Evolutionary conservation across 1,284 basidiomycete genomes (phyloP).

Genomic region (Clitocybe nebularis): DNA sequence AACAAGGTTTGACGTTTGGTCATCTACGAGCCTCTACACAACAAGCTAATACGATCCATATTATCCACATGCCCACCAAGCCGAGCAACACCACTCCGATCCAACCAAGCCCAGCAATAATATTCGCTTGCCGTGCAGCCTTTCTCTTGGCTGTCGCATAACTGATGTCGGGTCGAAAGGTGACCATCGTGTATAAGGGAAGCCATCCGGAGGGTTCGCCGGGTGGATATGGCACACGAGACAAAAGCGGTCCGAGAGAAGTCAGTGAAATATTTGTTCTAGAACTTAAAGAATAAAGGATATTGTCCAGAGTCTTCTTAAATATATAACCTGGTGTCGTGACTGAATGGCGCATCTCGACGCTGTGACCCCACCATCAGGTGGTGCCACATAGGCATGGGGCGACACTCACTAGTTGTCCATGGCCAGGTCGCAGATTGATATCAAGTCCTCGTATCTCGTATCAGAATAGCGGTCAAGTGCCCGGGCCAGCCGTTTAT

Average conservation of each 20-base stretch:
- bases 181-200: conserved; percentile 95
- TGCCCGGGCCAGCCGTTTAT: conserved; percentile 60
- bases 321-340: conserved; percentile 80
- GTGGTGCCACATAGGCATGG: conserved; percentile 8
- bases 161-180: conserved; percentile 91
- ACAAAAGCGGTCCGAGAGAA: conserved; percentile 37
- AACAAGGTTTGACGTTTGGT: conserved; percentile 32
- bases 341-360: conserved; percentile 93
- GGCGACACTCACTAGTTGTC: conserved; percentile 81
- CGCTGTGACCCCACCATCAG: conserved; percentile 38
- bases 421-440: conserved; percentile 91
- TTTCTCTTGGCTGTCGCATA: conserved; percentile 73
- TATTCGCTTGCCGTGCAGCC: conserved; percentile 54
- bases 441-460: conserved; percentile 84
- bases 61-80: conserved; percentile 37
- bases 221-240: conserved; percentile 51
- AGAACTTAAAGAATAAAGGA: conserved; percentile 63
- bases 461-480: conserved; percentile 76
- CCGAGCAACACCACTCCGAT: conserved; percentile 43
- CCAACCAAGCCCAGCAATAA: conserved; percentile 43
- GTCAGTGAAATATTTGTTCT: conserved; percentile 39
- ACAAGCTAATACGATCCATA: conserved; percentile 28
- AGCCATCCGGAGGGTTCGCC: conserved; percentile 74
- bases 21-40: conserved; percentile 19
- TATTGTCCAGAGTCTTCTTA: conserved; percentile 77